Base-by-base conservation (phyloP, 2,329 filamentous ascomycete genomes). In the Tolypocladium nubicola region DNA sequence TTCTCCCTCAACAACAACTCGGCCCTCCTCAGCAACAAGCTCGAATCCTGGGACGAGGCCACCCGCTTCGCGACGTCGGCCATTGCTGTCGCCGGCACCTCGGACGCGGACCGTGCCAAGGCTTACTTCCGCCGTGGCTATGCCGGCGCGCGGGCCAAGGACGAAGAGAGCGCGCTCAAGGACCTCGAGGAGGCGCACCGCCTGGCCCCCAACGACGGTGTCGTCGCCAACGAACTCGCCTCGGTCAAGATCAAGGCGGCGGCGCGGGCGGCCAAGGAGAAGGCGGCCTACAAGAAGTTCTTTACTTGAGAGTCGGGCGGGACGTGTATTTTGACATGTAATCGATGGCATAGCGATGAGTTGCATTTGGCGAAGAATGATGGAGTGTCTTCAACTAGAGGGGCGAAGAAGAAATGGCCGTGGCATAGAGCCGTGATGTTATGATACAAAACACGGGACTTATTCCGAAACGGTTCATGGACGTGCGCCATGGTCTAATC, bases 201-300 rank as follows among this genome's bases (percentile, higher is more conserved):
- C 66, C 77, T 96, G 56, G 84, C 81, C 1, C 92, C 93, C 1
- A 79, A 78, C 21, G 93, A 97, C 71, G 83, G 80, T 0, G 88
- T 83, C 52, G 84, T 97, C 62, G 73, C 78, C 60, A 87, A 84
- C 65, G 91, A 97, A 75, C 79, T 95, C 56, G 80, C 82, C 21
- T 75, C 79, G n/a, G 85, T 94, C 55, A 96, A 92, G 82, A 87
- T 87, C 76, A 84, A 80, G 65, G 82, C 88, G 33, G 80, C 84
- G 13, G 88, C 87, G 58, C 82, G 87, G 60, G 80, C 84, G 61
- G 88, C 88, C 70, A 96, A 92, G 83, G 90, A 97, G 79, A 95
- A 92, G 82, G 90, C 89, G 65, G 88, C 87, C 7, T 96, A 93
- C 71, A 89, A 88, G 77, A 97, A 96, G 77, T 94, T 95, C 75